Conservation (phyloP, 192 early-diverging fungal species). For the Backusella parvicylindrica region DNA sequence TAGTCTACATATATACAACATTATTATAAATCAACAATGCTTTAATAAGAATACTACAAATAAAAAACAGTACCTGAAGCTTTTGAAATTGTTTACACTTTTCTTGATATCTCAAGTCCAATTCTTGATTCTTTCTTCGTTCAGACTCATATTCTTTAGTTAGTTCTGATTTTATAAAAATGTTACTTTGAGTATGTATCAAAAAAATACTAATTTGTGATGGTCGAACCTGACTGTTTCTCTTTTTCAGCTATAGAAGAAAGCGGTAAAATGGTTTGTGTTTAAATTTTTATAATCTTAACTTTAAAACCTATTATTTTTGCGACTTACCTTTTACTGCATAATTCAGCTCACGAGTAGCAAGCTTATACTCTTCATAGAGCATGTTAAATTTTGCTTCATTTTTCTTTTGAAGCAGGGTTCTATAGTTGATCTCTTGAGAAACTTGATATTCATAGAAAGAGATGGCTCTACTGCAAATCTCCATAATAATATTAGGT, state of each 20-base stretch:
- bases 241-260: conserved; percentile 20
- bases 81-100: conserved; percentile 50
- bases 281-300: background rate
- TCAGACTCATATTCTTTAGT: conserved; percentile 33
- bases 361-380: conserved; percentile 33
- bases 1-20: conserved; percentile 14
- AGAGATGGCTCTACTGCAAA: conserved; percentile 56
- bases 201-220: background rate
- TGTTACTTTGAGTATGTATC: background rate
- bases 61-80: conserved; percentile 33
- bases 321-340: background rate
- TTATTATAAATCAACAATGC: background rate
- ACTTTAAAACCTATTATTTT: background rate
- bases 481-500: conserved; percentile 60
- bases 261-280: background rate
- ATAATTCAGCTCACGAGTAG: conserved; percentile 30
- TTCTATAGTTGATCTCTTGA: conserved; percentile 47
- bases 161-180: background rate
- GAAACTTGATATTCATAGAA: conserved; percentile 68
- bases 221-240: conserved; percentile 13
- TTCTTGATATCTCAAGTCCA: conserved; percentile 41
- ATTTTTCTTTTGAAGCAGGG: conserved; percentile 32
- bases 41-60: background rate
- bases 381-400: conserved; percentile 33
- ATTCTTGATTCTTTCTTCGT: conserved; percentile 32